Conservation (phyloP, 164 flowering plant species). For the Annona squamosa region DNA sequence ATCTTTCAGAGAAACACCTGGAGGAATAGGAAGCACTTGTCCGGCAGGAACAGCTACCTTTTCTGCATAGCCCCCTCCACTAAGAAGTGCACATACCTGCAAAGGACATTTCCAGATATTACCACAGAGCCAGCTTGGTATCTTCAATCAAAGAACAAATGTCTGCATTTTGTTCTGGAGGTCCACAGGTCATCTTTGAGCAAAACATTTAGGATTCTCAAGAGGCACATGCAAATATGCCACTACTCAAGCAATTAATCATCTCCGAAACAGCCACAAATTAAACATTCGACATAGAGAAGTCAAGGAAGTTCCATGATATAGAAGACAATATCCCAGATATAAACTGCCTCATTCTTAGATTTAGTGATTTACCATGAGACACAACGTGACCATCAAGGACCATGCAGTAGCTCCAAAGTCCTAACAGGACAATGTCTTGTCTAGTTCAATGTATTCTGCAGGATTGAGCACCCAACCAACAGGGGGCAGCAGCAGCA, state of each 20-base stretch:
- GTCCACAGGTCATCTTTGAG: background rate
- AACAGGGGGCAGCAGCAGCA: too few species aligned
- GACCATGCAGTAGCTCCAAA: too few species aligned
- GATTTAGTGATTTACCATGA: too few species aligned
- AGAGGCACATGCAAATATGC: background rate
- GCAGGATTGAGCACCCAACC: too few species aligned
- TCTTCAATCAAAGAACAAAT: background rate
- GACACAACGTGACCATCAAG: too few species aligned
- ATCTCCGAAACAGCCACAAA: background rate
- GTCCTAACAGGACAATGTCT: too few species aligned
- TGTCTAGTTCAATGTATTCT: too few species aligned
- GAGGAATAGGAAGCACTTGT: slow-evolving; percentile 83
- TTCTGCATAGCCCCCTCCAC: slow-evolving; percentile 97
- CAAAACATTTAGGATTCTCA: background rate
- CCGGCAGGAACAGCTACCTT: slow-evolving; percentile 85
- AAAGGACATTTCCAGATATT: background rate
- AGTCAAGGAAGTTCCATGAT: too few species aligned
- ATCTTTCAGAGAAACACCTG: slow-evolving; percentile 72
- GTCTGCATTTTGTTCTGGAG: background rate
- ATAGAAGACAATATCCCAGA: too few species aligned
- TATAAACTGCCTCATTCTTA: too few species aligned
- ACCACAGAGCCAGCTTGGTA: background rate
- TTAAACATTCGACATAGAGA: too few species aligned
- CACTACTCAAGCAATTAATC: background rate
- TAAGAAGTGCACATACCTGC: slow-evolving; percentile 93